Evolutionary conservation across 2,329 filamentous ascomycete species (phyloP).

Genomic region (Aureobasidium sp.): DNA sequence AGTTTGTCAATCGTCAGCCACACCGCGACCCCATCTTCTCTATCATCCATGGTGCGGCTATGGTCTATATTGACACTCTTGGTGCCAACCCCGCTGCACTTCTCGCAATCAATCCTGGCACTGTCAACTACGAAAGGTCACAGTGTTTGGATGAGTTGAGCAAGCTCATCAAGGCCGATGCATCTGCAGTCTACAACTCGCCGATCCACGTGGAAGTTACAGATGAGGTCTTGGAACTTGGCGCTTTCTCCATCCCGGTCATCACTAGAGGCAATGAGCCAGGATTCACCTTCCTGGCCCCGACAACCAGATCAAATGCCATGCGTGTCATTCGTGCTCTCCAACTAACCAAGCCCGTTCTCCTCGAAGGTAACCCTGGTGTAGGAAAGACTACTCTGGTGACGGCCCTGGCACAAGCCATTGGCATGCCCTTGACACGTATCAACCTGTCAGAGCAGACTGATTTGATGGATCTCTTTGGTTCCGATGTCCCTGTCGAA

Average conservation of each 20-base stretch:
- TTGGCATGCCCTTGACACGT: constrained; percentile 74
- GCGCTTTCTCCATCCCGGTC: constrained; percentile 60
- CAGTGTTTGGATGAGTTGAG: constrained; percentile 67
- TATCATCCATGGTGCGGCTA: constrained; percentile 77
- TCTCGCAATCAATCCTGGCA: constrained; percentile 61
- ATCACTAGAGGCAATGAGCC: constrained; percentile 32
- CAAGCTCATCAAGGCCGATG: constrained; percentile 56
- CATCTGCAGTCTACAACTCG: constrained; percentile 56
- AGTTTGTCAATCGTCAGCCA: constrained; percentile 66
- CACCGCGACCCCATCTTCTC: constrained; percentile 20
- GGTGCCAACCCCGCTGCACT: constrained; percentile 91
- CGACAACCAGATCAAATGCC: constrained; percentile 80
- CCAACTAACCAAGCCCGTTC: constrained; percentile 80
- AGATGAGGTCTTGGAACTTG: constrained; percentile 54
- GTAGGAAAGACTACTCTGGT: constrained; percentile 96
- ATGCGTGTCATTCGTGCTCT: constrained; percentile 86
- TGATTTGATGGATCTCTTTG: constrained; percentile 93
- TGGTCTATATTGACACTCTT: constrained; percentile 92
- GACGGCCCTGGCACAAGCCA: constrained; percentile 69
- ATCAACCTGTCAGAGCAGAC: constrained; percentile 99
- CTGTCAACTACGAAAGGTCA: constrained; percentile 61
- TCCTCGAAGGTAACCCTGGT: constrained; percentile 94
- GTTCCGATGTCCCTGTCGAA: constrained; percentile 90
- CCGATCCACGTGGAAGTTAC: constrained; percentile 51
- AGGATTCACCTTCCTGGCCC: constrained; percentile 73